Evolutionary conservation across 2,329 filamentous ascomycete species (phyloP).

Genomic region (Fusarium sp.): DNA sequence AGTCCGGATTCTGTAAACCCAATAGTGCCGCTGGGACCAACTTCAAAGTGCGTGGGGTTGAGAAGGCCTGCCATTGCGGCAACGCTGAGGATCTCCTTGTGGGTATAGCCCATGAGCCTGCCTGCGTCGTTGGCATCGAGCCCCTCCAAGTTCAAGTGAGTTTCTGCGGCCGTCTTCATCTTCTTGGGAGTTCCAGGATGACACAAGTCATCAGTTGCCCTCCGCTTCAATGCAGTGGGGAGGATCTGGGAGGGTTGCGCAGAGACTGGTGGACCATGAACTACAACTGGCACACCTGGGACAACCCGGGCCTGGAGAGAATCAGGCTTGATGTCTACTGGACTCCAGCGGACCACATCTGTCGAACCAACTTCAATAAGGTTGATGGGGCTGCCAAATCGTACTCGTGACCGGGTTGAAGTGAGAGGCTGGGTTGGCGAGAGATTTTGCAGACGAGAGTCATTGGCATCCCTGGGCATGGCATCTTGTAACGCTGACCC

Average conservation of each 20-base stretch:
- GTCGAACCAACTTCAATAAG: neutral
- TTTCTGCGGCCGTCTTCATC: neutral
- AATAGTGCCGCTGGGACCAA: neutral
- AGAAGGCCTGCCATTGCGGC: neutral
- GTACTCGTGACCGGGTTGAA: neutral
- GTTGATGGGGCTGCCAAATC: neutral
- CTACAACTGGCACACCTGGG: neutral
- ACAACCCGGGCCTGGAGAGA: neutral
- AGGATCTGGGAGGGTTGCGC: neutral
- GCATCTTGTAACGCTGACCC: neutral
- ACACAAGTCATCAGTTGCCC: neutral
- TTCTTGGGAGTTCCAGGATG: neutral
- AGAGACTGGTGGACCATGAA: neutral
- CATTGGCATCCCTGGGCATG: too few species aligned
- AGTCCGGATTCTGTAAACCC: neutral
- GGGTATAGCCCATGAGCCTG: neutral
- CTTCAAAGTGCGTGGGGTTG: neutral
- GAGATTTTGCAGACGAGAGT: neutral
- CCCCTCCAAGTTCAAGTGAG: neutral
- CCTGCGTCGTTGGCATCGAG: neutral
- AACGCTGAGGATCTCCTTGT: neutral
- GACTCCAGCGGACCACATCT: neutral
- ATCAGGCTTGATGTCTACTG: neutral
- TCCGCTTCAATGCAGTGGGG: neutral
- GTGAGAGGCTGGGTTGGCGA: neutral